Evolutionary conservation across 768 basidiomycete species (phyloP).

Genomic region (Rhodotorula sphaerocarpa): DNA sequence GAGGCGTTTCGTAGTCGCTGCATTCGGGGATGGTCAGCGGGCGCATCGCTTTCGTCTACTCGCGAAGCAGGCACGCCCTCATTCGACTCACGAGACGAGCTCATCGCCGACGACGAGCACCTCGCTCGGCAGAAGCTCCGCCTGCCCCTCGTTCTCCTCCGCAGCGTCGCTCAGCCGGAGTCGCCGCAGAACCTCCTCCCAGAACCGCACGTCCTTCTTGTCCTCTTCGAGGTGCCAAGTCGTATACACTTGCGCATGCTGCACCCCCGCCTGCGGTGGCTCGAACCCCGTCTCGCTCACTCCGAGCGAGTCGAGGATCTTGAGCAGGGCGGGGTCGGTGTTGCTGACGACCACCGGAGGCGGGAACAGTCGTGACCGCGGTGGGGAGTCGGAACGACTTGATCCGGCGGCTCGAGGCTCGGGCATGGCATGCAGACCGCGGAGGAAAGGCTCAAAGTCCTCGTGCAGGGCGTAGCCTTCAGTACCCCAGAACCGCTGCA

Average conservation of each 20-base stretch:
- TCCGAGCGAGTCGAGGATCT: constrained; percentile 15
- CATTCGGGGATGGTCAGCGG: no score
- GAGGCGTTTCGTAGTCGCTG: constrained; percentile 22
- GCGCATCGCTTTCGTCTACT: no score
- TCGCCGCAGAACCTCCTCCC: constrained; percentile 13
- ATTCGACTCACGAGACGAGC: constrained; percentile 13
- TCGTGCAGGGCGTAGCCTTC: constrained; percentile 26
- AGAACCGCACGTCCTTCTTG: constrained; percentile 16
- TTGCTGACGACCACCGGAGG: constrained; percentile 15
- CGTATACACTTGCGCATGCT: constrained; percentile 11
- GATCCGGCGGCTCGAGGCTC: neutral
- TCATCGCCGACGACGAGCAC: constrained; percentile 30
- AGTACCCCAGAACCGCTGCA: constrained; percentile 19
- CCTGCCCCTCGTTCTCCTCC: neutral
- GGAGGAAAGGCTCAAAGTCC: constrained; percentile 13
- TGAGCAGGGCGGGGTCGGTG: constrained; percentile 12
- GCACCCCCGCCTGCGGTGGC: neutral
- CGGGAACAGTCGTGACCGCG: neutral
- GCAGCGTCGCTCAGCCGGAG: neutral
- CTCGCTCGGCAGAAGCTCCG: neutral
- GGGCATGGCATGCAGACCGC: neutral
- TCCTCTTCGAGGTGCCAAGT: constrained; percentile 10
- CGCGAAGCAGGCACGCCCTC: no score
- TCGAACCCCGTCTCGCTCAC: neutral
- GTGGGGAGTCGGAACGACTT: no score